Evolutionary conservation across 768 basidiomycete genomes (phyloP), one percentile per base, ranked within the genome.

Genomic region (Mycena galericulata): DNA sequence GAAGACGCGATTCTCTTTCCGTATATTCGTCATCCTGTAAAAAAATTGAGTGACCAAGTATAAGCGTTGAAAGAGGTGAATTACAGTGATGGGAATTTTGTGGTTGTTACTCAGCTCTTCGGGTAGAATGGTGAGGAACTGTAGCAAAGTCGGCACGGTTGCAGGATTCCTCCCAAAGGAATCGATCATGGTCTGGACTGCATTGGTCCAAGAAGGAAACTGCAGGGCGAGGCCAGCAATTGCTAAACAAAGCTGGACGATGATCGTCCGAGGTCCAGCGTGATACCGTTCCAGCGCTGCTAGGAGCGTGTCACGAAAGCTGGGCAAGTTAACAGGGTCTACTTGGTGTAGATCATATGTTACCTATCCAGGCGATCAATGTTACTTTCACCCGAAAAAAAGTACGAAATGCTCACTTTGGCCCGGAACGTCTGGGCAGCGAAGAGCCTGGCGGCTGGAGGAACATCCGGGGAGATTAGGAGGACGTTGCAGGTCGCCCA

Each of bases 401-500:
- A 46, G 30, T 26, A 41, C 49, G 50, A 27, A 32, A 62, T 55
- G 82, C 90, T 72, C 68, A 95, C 98, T 87, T 99, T 99, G 54
- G 93, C 86, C 77, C 97, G 87, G 78, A 99, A 94, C 0, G 98
- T 99, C 80, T 99, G 98, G 1, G 97, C 96, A 11, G 96, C 97
- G 75, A 99, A 98, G 58, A 98, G 81, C 78, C 95, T 94, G 41
- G 95, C 94, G 59, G 94, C 87, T 34, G 84, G 77, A 3, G 95
- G 93, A 4, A 89, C 89, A 73, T 95, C 92, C 49, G 90, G 88
- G 7, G 91, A 89, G 70, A 92, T 89, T 71, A 99, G 89, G 73
- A 99, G 89, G 79, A 92, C 86, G 82, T 97, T 97, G 81, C 96
- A 98, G 57, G 94, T 94, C 73, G 91, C 87, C 98, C 98, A 99